Evolutionary conservation across 2,329 filamentous ascomycete genomes (phyloP), one percentile per base, ranked within the genome.

Genomic region (Sarocladiaceae sp.): DNA sequence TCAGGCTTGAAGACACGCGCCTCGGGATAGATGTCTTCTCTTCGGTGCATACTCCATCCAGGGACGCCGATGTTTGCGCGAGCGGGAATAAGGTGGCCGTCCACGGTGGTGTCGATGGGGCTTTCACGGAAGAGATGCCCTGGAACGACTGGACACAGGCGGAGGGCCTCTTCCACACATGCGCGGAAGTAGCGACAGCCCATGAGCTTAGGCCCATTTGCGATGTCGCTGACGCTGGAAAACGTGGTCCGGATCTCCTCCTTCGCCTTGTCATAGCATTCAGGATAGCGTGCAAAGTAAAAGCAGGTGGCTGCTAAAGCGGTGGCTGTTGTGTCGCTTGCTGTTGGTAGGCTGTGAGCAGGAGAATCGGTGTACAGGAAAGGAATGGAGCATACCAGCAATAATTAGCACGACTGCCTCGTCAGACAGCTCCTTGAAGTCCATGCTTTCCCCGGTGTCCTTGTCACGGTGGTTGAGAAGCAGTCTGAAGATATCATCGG

Each of bases 11-110:
- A 48, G 6, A 32, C 21, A 19, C 43, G 29, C 11, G 46, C 35
- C 2, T 43, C 34, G 4, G 41, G 40, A 19, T 42, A 48, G 35
- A 41, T 23, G 7, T 42, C 35, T 15, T 33, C 20, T 21, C 33
- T 43, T 13, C 41, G 46, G 23, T 45, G 43, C 12, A 48, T 31
- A n/a, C 19, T 37, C 20, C 26, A 48, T 24, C 40, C 20, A 26
- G 33, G 44, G 5, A 40, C 32, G 21, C 15, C 0, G 87, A 85
- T 6, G 93, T 94, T 53, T 80, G 93, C 67, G 84, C 86, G 7
- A 74, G 76, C 26, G 11, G 43, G 43, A 9, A 45, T 29, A 15
- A 37, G 6, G 4, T 26, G 9, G n/a, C 42, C 29, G 16, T 35
- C 33, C 16, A 35, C 18, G 27, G 13, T n/a, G 23, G 18, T 26